Percentiles rank a stretch among this genome's conserved stretches.
phyloP scores from a whole-genome alignment of 73 alveolate species.

The Paramecium sonneborni region DNA sequence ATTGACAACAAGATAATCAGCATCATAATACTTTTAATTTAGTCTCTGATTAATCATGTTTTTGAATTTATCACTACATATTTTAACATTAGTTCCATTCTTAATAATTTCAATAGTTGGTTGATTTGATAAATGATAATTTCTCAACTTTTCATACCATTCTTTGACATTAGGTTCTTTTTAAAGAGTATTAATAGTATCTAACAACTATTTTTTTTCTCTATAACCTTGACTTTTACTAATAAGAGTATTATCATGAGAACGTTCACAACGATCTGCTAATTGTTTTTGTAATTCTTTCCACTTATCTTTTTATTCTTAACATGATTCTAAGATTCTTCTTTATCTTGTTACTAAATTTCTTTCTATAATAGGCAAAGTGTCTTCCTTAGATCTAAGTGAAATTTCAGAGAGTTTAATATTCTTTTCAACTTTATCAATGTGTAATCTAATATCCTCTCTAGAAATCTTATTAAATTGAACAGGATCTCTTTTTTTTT shows the following conservation, averaged over 20 bases:
- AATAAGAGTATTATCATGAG: background rate
- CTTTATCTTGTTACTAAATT: background rate
- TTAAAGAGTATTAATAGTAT: background rate
- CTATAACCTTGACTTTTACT: background rate
- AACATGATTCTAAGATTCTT: background rate
- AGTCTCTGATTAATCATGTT: background rate
- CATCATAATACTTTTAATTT: background rate
- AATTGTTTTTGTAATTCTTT: background rate
- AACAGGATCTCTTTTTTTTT: background rate
- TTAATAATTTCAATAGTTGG: background rate
- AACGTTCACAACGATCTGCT: background rate
- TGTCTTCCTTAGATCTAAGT: background rate
- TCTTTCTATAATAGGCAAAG: background rate
- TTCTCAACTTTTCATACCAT: background rate
- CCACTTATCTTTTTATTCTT: conserved; percentile 16
- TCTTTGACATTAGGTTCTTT: background rate
- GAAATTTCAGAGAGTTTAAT: background rate
- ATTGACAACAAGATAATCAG: background rate
- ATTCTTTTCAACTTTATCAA: background rate
- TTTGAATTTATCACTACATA: background rate
- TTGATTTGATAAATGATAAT: background rate
- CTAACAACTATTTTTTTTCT: background rate
- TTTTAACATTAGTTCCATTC: background rate
- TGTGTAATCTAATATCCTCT: background rate
- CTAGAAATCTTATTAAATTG: background rate